Conservation (phyloP, 495 filamentous ascomycete genomes). For the Arthonia radiata region DNA sequence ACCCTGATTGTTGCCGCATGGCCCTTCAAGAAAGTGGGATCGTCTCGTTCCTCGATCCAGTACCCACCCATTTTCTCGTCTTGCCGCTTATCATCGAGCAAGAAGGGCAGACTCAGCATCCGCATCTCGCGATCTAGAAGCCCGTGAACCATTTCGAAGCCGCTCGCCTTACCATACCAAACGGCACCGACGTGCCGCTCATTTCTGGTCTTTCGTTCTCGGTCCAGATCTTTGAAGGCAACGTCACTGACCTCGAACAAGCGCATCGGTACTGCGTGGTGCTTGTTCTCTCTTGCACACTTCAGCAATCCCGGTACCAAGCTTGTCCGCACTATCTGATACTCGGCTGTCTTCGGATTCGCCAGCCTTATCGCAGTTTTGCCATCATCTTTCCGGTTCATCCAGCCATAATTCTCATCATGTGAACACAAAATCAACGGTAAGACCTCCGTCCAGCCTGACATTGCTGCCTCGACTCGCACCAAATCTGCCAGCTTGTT, state of each 20-base stretch:
- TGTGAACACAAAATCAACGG: constrained; percentile 92
- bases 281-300: constrained; percentile 85
- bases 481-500: constrained; percentile 92
- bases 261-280: constrained; percentile 69
- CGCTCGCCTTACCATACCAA: constrained; percentile 80
- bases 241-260: constrained; percentile 87
- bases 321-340: constrained; percentile 83
- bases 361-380: constrained; percentile 64
- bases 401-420: constrained; percentile 93
- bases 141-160: constrained; percentile 91
- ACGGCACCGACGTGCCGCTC: constrained; percentile 90
- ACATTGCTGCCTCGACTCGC: constrained; percentile 71
- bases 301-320: constrained; percentile 81
- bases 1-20: constrained; percentile 66
- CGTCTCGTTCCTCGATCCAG: constrained; percentile 78
- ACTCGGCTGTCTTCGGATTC: constrained; percentile 90
- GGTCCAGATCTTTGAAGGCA: constrained; percentile 53
- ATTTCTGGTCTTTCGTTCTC: constrained; percentile 70
- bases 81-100: constrained; percentile 46
- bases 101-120: constrained; percentile 70
- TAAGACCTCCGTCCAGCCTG: constrained; percentile 91
- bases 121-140: constrained; percentile 74
- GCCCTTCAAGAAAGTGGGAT: constrained; percentile 75
- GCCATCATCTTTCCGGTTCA: constrained; percentile 79
- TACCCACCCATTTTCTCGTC: constrained; percentile 34